phyloP scores from a whole-genome alignment of 495 filamentous ascomycete genomes.

The Podospora anserina region DNA sequence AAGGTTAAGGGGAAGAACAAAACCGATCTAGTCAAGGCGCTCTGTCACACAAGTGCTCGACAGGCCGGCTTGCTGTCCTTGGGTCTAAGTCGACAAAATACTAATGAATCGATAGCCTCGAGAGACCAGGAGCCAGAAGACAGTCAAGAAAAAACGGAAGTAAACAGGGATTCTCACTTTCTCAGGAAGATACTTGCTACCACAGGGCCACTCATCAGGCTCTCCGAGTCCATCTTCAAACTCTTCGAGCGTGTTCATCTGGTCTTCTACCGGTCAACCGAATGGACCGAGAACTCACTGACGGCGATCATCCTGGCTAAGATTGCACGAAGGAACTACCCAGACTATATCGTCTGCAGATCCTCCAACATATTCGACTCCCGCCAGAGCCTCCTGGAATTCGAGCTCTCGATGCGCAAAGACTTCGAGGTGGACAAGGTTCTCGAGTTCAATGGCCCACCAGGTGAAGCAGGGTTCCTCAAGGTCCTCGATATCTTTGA shows the following conservation, averaged over 20 bases:
- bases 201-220: conserved; percentile 79
- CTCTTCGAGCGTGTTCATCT: conserved; percentile 93
- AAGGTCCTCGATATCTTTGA: conserved; percentile 69
- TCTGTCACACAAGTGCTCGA: conserved; percentile 66
- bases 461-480: conserved; percentile 56
- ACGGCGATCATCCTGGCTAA: conserved; percentile 93
- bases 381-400: conserved; percentile 73
- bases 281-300: conserved; percentile 96
- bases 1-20: conserved; percentile 91
- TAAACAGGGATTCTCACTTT: conserved; percentile 44
- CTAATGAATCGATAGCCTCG: conserved; percentile 40
- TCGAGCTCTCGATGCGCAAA: conserved; percentile 78
- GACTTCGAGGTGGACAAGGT: conserved; percentile 81
- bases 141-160: conserved; percentile 27
- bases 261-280: conserved; percentile 92
- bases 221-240: conserved; percentile 68
- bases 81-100: conserved; percentile 52
- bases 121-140: conserved; percentile 5
- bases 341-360: conserved; percentile 83
- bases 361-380: conserved; percentile 85
- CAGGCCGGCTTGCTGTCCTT: conserved; percentile 69
- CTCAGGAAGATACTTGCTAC: conserved; percentile 69
- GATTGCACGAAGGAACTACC: conserved; percentile 82
- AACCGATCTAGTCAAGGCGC: conserved; percentile 66
- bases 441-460: conserved; percentile 80